A percentile compares a stretch with the other conserved stretches of the same genome.
Conservation (phyloP, 805 yeast species). For the Candida nitratophila region DNA sequence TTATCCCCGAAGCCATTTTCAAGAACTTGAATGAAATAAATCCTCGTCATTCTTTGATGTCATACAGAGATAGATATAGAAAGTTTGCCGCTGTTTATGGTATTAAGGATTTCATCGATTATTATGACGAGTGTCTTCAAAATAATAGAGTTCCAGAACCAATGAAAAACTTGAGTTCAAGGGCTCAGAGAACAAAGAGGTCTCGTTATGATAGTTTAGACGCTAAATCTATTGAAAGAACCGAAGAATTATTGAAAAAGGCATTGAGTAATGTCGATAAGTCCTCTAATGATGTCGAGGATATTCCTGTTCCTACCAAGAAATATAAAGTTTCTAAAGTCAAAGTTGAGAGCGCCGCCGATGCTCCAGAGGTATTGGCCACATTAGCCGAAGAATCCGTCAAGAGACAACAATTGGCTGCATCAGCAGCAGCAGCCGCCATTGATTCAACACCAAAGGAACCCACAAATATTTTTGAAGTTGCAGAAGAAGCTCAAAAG, state of each 20-base stretch:
- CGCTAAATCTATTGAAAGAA: not conserved
- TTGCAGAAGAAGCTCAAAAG: conserved; percentile 1
- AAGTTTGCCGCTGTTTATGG: conserved; percentile 64
- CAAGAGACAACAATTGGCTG: conserved; percentile 12
- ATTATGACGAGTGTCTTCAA: conserved; percentile 38
- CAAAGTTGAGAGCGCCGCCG: too few species aligned
- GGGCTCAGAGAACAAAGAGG: conserved; percentile 25
- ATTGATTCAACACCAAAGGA: conserved; percentile 4
- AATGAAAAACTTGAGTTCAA: conserved; percentile 50
- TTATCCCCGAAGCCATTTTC: conserved; percentile 32
- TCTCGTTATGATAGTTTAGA: not conserved
- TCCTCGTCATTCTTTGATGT: conserved; percentile 53
- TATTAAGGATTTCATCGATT: conserved; percentile 45
- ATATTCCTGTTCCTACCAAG: too few species aligned
- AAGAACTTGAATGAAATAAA: conserved; percentile 29
- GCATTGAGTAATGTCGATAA: not conserved
- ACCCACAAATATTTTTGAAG: not conserved
- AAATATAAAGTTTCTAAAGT: too few species aligned
- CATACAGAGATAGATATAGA: conserved; percentile 81
- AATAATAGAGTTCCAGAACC: conserved; percentile 41
- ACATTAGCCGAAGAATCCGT: conserved; percentile 23
- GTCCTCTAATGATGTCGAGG: not conserved
- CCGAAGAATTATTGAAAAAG: not conserved
- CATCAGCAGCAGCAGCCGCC: not conserved
- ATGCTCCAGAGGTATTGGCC: not conserved